phyloP scores from a whole-genome alignment of 2,329 filamentous ascomycete genomes.

The Cyphellophora europaea region DNA sequence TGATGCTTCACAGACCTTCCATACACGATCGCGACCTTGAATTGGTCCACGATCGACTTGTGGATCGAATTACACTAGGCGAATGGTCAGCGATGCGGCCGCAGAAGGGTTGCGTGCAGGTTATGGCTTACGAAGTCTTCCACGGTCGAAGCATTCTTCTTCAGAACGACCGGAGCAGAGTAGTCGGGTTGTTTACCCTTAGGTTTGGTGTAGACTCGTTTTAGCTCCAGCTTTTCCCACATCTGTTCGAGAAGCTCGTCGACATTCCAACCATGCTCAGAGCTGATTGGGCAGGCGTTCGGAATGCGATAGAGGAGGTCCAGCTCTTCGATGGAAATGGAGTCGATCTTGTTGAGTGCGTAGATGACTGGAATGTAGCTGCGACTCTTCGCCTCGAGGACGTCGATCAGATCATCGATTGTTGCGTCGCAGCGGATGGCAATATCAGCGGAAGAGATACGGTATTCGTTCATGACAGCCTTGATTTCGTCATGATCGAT shows the following conservation, averaged over 20 bases:
- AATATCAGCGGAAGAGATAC: slow-evolving; percentile 92
- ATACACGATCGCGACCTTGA: slow-evolving; percentile 92
- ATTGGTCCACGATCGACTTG: slow-evolving; percentile 89
- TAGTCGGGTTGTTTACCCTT: slow-evolving; percentile 95
- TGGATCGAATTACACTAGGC: slow-evolving; percentile 89
- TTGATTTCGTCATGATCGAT: slow-evolving; percentile 96
- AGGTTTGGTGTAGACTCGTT: slow-evolving; percentile 94
- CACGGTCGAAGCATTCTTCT: slow-evolving; percentile 72
- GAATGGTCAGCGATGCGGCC: slow-evolving; percentile 25
- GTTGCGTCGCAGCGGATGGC: slow-evolving; percentile 97
- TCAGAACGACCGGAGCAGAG: slow-evolving; percentile 78
- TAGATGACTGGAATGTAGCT: slow-evolving; percentile 99
- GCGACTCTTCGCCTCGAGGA: slow-evolving; percentile 87
- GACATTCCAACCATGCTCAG: slow-evolving; percentile 95
- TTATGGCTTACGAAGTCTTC: slow-evolving; percentile 81
- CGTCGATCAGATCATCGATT: slow-evolving; percentile 90
- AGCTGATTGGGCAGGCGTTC: slow-evolving; percentile 93
- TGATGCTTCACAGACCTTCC: slow-evolving; percentile 98
- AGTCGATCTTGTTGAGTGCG: slow-evolving; percentile 97
- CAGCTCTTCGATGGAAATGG: slow-evolving; percentile 94
- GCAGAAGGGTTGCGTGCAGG: slow-evolving; percentile 1
- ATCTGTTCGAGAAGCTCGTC: slow-evolving; percentile 95
- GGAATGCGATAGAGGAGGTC: slow-evolving; percentile 94
- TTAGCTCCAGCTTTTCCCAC: slow-evolving; percentile 93
- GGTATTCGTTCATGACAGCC: slow-evolving; percentile 95